Evolutionary conservation across 768 basidiomycete genomes (phyloP), one percentile per base, ranked within the genome.

Genomic region (Lactifluus piperatus): DNA sequence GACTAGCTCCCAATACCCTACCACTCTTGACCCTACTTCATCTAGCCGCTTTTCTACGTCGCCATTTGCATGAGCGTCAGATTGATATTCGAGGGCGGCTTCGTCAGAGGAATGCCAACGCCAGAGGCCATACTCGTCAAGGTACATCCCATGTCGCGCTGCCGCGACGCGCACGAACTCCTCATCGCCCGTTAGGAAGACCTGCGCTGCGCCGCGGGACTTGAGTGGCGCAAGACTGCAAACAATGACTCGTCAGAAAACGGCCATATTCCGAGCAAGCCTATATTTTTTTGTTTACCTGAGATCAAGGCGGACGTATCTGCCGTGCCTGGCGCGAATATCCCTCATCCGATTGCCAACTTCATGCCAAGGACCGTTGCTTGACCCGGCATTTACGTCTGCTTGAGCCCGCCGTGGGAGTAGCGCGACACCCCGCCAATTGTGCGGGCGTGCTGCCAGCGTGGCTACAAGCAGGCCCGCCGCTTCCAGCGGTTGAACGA

Each of bases 81-180:
- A 9, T 41, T 20, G 52, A 8, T 26, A 39, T 36, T 58, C 57
- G 20, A 46, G 48, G 9, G 49, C 30, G 29, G 41, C 54, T 52
- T 61, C 60, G 20, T 54, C 62, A 0, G 56, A 24, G 5, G 59
- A 49, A 32, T 69, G 71, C 81, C 82, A 85, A 51, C 70, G 73
- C 86, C 86, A 88, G 4, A 88, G 71, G 13, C 86, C 86, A 62
- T 74, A 79, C 63, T 83, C 81, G 63, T 84, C 79, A 29, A 88
- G 73, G 34, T 77, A 72, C 65, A 85, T 64, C 16, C 78, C 79
- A 2, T 74, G 64, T 45, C 70, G 72, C 6, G 65, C 53, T 0
- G 86, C 86, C 39, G 72, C 71, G 43, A 76, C 70, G 50, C 72
- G 69, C 43, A 71, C 69, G 66, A 85, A 84, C 26, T 74, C 73